phyloP scores from a whole-genome alignment of 768 basidiomycete genomes.

The Leucosporidium yakuticum region DNA sequence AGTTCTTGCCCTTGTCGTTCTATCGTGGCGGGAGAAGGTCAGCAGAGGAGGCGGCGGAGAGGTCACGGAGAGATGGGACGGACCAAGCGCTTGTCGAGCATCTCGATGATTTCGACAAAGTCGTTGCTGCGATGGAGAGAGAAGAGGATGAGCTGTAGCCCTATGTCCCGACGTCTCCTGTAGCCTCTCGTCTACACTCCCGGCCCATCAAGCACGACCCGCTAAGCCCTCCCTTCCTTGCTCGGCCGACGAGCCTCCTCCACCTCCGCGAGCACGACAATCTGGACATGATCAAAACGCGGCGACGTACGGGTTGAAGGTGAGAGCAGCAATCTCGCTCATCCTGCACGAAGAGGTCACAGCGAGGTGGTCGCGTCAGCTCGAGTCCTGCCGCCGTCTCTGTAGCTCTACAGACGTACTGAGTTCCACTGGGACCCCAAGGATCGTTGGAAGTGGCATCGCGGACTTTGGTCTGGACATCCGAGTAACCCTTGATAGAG shows the following conservation, averaged over 20 bases:
- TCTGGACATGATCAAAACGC: too few relatives aligned
- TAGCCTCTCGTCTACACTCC: not conserved
- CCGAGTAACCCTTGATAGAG: slow-evolving; percentile 62
- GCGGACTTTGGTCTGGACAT: slow-evolving; percentile 81
- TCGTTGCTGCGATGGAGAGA: slow-evolving; percentile 58
- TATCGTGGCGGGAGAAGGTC: not conserved
- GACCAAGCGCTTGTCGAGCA: slow-evolving; percentile 86
- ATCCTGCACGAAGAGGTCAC: slow-evolving; percentile 49
- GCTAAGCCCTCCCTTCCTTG: not conserved
- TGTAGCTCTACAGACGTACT: slow-evolving; percentile 1
- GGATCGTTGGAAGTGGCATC: slow-evolving; percentile 61
- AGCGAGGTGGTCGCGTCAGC: not conserved
- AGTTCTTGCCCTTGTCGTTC: slow-evolving; percentile 99
- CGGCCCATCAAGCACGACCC: not conserved
- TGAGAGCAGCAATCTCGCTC: slow-evolving; percentile 96
- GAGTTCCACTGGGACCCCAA: slow-evolving; percentile 93
- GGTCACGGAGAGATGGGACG: slow-evolving; percentile 22
- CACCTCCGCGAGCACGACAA: too few relatives aligned
- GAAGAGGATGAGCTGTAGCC: not conserved
- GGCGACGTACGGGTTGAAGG: slow-evolving; percentile 81
- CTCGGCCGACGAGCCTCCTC: not conserved
- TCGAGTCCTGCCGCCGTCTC: not conserved
- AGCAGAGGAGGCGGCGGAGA: not conserved
- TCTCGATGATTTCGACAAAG: slow-evolving; percentile 99
- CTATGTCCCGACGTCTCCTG: not conserved